A percentile compares a stretch with the other conserved stretches of the same genome.
Evolutionary conservation across 2,329 filamentous ascomycete species (phyloP).

Genomic region (Colletotrichum tamarilloi): DNA sequence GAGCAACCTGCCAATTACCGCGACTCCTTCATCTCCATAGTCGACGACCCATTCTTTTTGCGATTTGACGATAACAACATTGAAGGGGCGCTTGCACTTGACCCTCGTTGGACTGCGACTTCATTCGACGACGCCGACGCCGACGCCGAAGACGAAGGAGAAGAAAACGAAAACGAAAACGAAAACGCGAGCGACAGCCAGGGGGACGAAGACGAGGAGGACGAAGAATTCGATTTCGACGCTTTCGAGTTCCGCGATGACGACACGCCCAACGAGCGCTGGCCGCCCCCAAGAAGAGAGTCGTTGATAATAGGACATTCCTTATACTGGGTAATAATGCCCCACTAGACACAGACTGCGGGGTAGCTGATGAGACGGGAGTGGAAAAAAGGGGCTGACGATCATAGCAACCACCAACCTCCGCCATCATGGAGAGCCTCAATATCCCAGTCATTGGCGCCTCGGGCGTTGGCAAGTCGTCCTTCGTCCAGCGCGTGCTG

Average conservation of each 20-base stretch:
- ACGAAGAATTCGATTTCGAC: slow-evolving; percentile 12
- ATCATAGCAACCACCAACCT: slow-evolving; percentile 35
- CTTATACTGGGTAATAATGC: slow-evolving; percentile 49
- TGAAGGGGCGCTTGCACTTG: slow-evolving; percentile 42
- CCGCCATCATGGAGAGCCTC: slow-evolving; percentile 65
- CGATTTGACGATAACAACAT: slow-evolving; percentile 53
- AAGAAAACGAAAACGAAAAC: slow-evolving; percentile 35
- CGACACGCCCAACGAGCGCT: slow-evolving; percentile 49
- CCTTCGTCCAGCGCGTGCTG: slow-evolving; percentile 73
- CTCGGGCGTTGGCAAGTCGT: slow-evolving; percentile 74
- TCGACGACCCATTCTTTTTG: slow-evolving; percentile 67
- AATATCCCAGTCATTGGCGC: slow-evolving; percentile 76
- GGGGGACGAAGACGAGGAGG: slow-evolving; percentile 34
- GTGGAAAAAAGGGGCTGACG: slow-evolving; percentile 37
- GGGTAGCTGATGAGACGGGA: slow-evolving; percentile 33
- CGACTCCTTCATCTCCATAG: slow-evolving; percentile 63
- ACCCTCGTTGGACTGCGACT: slow-evolving; percentile 36
- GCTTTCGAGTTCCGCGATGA: slow-evolving; percentile 48
- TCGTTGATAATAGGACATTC: slow-evolving; percentile 56
- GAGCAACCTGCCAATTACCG: slow-evolving; percentile 46
- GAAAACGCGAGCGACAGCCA: slow-evolving; percentile 38
- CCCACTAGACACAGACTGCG: slow-evolving; percentile 35
- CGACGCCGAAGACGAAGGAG: slow-evolving; percentile 24
- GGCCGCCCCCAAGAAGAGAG: slow-evolving; percentile 60
- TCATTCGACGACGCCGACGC: slow-evolving; percentile 41